Conservation (phyloP, 768 basidiomycete genomes). For the Tephrocybe sp. region DNA sequence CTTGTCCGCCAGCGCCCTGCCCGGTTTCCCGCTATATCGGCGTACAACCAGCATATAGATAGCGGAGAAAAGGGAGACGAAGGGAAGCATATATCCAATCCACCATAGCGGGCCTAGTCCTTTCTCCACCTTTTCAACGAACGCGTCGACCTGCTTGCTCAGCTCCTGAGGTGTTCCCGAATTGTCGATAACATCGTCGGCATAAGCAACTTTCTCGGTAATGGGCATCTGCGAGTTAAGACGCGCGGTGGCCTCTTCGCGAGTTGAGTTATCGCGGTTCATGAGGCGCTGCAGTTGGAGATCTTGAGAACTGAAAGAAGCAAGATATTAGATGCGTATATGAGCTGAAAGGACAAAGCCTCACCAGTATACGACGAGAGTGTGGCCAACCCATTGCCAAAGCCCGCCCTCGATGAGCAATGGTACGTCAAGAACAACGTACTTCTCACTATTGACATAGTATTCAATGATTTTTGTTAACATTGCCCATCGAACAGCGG, state of each 20-base stretch:
- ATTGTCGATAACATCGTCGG: constrained; percentile 87
- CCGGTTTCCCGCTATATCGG: constrained; percentile 11
- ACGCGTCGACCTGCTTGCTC: constrained; percentile 44
- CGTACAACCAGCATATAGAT: constrained; percentile 12
- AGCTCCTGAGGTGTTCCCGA: constrained; percentile 74
- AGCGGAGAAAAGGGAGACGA: constrained; percentile 16
- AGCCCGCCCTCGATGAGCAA: constrained; percentile 86
- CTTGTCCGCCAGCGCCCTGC: constrained; percentile 8
- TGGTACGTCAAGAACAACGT: constrained; percentile 88
- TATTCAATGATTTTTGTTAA: constrained; percentile 57
- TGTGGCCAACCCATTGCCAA: constrained; percentile 78
- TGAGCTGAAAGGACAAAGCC: constrained; percentile 15
- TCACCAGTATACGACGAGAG: constrained; percentile 92
- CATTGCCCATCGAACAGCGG: constrained; percentile 83
- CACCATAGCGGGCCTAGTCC: constrained; percentile 57
- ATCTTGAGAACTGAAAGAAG: constrained; percentile 34
- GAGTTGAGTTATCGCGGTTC: constrained; percentile 63
- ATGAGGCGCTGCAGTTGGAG: constrained; percentile 85
- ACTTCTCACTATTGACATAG: constrained; percentile 78
- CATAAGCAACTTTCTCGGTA: constrained; percentile 74
- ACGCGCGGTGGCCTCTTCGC: constrained; percentile 68
- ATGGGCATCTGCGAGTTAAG: constrained; percentile 82
- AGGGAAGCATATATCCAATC: constrained; percentile 26
- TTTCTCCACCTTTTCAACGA: constrained; percentile 42
- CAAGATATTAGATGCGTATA: not conserved